phyloP scores from a whole-genome alignment of 2,329 filamentous ascomycete species.

The Aspergillus thermomutatus region DNA sequence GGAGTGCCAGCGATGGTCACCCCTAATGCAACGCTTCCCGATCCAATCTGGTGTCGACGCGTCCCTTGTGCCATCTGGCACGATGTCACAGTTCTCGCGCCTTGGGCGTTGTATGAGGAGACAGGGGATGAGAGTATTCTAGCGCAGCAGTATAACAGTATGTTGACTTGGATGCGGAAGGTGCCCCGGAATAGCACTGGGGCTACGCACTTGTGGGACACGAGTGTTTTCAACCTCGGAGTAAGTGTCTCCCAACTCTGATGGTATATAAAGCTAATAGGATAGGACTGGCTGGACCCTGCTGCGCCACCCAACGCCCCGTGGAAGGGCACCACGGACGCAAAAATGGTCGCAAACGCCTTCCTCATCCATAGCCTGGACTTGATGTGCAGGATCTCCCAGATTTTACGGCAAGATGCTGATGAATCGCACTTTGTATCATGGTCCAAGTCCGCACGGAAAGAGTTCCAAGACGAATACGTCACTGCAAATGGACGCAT shows the following conservation, averaged over 20 bases:
- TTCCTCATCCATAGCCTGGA: conserved; percentile 33
- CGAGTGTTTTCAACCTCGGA: no score
- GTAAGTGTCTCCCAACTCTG: no score
- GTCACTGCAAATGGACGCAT: conserved; percentile 22
- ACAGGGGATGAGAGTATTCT: conserved; percentile 32
- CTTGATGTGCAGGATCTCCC: conserved; percentile 25
- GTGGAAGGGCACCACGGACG: conserved; percentile 26
- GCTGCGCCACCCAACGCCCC: conserved; percentile 29
- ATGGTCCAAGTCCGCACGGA: neutral
- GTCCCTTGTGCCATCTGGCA: conserved; percentile 32
- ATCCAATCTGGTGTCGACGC: neutral
- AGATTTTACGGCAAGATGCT: conserved; percentile 4
- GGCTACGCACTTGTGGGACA: conserved; percentile 9
- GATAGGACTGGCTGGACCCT: conserved; percentile 38
- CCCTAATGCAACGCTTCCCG: conserved; percentile 8
- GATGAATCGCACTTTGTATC: conserved; percentile 13
- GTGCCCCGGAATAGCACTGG: conserved; percentile 3
- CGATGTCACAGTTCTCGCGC: conserved; percentile 33
- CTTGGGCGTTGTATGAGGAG: conserved; percentile 29
- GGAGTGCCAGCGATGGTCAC: conserved; percentile 32
- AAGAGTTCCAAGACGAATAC: conserved; percentile 26
- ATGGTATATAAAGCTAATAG: no score
- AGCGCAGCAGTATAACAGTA: conserved; percentile 7
- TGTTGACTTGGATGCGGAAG: no score
- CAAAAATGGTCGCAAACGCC: conserved; percentile 30